Evolutionary conservation across 768 basidiomycete genomes (phyloP).

Genomic region (Mycena rebaudengoi): DNA sequence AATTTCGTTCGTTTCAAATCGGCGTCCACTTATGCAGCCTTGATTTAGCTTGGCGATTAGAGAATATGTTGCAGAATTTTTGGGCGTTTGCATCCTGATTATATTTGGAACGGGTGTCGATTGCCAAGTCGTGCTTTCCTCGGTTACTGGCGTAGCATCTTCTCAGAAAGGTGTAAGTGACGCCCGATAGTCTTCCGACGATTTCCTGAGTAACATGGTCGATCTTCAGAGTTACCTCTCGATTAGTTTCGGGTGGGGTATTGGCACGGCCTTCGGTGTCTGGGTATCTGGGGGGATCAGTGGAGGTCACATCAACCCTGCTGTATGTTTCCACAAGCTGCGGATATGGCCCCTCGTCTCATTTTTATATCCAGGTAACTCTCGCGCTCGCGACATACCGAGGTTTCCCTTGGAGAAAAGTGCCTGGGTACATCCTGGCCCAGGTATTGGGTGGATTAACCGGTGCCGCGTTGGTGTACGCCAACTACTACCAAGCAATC

Average conservation of each 20-base stretch:
- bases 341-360: not conserved
- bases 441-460: slow-evolving; percentile 72
- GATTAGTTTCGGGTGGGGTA: slow-evolving; percentile 64
- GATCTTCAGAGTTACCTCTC: slow-evolving; percentile 28
- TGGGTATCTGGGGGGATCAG: slow-evolving; percentile 71
- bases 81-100: slow-evolving; percentile 62
- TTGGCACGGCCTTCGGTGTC: slow-evolving; percentile 70
- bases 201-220: not conserved
- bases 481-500: slow-evolving; percentile 76
- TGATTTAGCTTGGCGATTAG: slow-evolving; percentile 52
- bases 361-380: slow-evolving; percentile 55
- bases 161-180: slow-evolving; percentile 65
- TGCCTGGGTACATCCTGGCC: slow-evolving; percentile 71
- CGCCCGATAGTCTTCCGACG: not conserved
- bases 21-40: not conserved
- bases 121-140: slow-evolving; percentile 64
- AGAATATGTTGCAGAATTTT: slow-evolving; percentile 71
- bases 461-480: slow-evolving; percentile 70
- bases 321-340: slow-evolving; percentile 47
- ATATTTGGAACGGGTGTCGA: slow-evolving; percentile 67
- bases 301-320: slow-evolving; percentile 79
- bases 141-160: slow-evolving; percentile 52
- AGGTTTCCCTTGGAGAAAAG: slow-evolving; percentile 83
- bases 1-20: not conserved
- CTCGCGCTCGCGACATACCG: slow-evolving; percentile 73